Evolutionary conservation across 441 rosid species (phyloP), one percentile per base, ranked within the genome.

Genomic region (Viola pubescens): DNA sequence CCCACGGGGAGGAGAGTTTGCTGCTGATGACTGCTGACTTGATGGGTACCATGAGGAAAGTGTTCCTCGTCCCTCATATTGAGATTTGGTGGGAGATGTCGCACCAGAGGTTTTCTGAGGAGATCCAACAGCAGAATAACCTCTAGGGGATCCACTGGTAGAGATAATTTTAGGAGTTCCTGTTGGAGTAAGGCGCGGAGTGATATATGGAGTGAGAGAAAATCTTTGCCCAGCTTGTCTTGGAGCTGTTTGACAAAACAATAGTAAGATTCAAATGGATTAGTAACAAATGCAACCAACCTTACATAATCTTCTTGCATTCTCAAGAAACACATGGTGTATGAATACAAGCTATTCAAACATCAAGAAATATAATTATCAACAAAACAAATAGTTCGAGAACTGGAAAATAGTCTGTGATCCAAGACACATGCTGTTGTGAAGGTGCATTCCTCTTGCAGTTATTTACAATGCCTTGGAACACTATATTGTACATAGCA

Each of bases 11-110:
- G 95, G 95, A 55, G 98, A 89, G 79, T 79, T 87, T 64, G 91
- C 75, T 13, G 94, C 83, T 59, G 95, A 91, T 55, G 97, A 83
- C 73, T 79, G 90, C 62, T 87, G 95, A 79, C 97, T 92, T 60
- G 94, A 85, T 54, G 89, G 65, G 50, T 83, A 89, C 82, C 91
- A 87, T 68, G 92, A 74, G 55, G 87, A 65, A 47, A 79, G 47
- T 16, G 77, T 8, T 68, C 73, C 60, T 26, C 75, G 80, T 41
- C 82, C 80, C 48, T 77, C 91, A 61, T 82, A 77, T 13, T 73
- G 85, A 9, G 76, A 13, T 59, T 74, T 81, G 69, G 81, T 69
- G 3, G 97, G 98, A 56, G 97, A 87, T 45, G 84, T 70, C 26
- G 82, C 56, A 6, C 87, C 89, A 12, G 97, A 82, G 55, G 76